Evolutionary conservation across 345 rosid genomes (phyloP), one percentile per base, ranked within the genome.

Genomic region (Carallia brachiata): DNA sequence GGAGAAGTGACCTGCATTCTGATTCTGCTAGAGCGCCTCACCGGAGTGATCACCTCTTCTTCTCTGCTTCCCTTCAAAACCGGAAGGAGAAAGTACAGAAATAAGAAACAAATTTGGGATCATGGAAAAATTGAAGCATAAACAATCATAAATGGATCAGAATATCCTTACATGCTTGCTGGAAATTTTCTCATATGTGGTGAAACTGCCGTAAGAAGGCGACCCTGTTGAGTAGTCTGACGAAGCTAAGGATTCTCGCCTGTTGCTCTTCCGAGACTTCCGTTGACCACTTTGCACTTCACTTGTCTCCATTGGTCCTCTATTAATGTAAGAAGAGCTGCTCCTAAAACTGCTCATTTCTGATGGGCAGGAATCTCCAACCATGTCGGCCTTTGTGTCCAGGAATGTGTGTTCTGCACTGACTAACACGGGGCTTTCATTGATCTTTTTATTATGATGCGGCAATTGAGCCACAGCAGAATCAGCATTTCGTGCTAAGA

Each of bases 1-100:
- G 86, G 75, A 74, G 87, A 84, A 63, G 72, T 69, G 72, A 82
- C 86, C 61, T 83, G 82, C 61, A 78, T 86, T 70, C 83, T 81
- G 75, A 90, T 74, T 71, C 97, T 74, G 88, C 90, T 93, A 2
- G 98, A 93, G 50, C 97, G 89, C 81, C 98, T 84, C 52, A 90
- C 94, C 5, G 97, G 98, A 67, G 98, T 93, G 31, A 81, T 62
- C 70, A 72, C 65, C 70, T 84, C 89, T 44, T 87, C 97, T 0
- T 80, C 89, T 71, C 76, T 82, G 15, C 61, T 59, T 63, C 88
- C 86, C 95, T 90, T 66, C 78, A 80, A 60, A 68, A 68, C 48
- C 67, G 71, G 61, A 50, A 15, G 61, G 63, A 62, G 6, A 56
- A 61, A 4, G 10, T 44, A 7, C 52, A 44, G 19, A 50, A 52